These are phyloP conservation scores for Cryptococcus floricola DNA, from an alignment of 1,284 basidiomycete species.

Conservation along the genomic window DNA sequence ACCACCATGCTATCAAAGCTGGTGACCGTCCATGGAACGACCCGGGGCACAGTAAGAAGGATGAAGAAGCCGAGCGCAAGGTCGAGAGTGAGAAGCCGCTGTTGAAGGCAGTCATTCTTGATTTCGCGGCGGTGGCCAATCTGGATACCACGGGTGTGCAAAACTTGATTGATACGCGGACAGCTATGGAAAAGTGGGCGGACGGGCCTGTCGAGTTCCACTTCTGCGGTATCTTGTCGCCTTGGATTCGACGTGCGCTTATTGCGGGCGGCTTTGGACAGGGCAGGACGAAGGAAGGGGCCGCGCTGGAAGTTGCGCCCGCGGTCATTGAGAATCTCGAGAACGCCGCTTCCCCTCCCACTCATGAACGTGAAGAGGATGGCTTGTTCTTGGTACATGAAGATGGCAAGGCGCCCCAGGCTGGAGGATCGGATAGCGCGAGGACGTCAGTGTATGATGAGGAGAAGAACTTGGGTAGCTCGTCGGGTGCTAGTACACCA, in stretches of 20 bases:
- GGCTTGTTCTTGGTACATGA: not conserved
- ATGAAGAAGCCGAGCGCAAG: slow-evolving; percentile 57
- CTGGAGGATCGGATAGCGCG: too few relatives aligned
- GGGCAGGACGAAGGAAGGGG: slow-evolving; percentile 45
- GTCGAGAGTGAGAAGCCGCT: slow-evolving; percentile 62
- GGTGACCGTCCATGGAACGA: slow-evolving; percentile 94
- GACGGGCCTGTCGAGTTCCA: slow-evolving; percentile 72
- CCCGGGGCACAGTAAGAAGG: slow-evolving; percentile 62
- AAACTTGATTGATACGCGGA: slow-evolving; percentile 81
- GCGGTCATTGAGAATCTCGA: slow-evolving; percentile 56
- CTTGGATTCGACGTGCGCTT: slow-evolving; percentile 88
- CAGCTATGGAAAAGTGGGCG: slow-evolving; percentile 81
- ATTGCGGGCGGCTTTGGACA: slow-evolving; percentile 81
- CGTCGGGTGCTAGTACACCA: too few relatives aligned
- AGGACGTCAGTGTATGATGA: slow-evolving; percentile 6
- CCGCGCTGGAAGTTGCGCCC: slow-evolving; percentile 64
- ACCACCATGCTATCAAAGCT: slow-evolving; percentile 59
- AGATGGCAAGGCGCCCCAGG: not conserved
- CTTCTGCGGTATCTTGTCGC: slow-evolving; percentile 65
- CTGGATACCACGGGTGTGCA: slow-evolving; percentile 76
- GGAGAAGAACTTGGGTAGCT: slow-evolving; percentile 2
- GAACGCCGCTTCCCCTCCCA: slow-evolving; percentile 25
- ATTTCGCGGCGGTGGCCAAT: slow-evolving; percentile 73
- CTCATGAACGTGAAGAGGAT: not conserved
- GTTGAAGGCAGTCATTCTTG: slow-evolving; percentile 81